Base-by-base conservation (phyloP, 2,329 filamentous ascomycete species). In the Huntiella omanensis region DNA sequence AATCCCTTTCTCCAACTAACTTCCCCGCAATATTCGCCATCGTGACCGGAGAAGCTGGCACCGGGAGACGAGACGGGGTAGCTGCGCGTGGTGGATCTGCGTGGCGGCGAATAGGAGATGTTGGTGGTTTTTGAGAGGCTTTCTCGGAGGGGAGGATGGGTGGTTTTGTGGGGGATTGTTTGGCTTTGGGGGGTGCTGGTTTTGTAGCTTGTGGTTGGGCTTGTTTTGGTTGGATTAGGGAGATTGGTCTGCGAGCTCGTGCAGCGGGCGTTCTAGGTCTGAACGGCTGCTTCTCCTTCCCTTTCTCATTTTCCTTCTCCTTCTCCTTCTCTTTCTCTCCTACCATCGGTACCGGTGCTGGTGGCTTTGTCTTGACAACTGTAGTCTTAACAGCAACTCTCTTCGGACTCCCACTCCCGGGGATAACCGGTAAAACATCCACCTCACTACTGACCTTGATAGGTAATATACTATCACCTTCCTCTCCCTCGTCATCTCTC, bases 211-310 rank as follows among this genome's bases (percentile, higher is more conserved):
- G 22, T 6, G 22, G 28, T 46, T 42, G 7, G 43, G 33, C 7
- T 33, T 39, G 43, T 49, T 49, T 34, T 46, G 43, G 3, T 39
- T 49, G 47, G 40, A 46, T 46, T 2, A 46, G 48, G 28, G 44
- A 46, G 17, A 46, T 46, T n/a, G 48, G 40, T 11, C 44, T 34
- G 10, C 48, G 35, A 11, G 48, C 28, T 12, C 46, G 46, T 16
- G 44, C 40, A 4, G 40, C 48, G 15, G 48, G 48, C 13, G 48
- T 49, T 46, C 43, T 49, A 46, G 48, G 48, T 41, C 44, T 45
- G 8, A 28, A 32, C n/a, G 19, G 15, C 15, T 43, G 40, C 22
- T 42, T 43, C 4, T 13, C 22, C 8, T 28, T 28, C 22, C 8
- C 22, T 28, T 28, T 28, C 6, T 28, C n/a, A n/a, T n/a, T n/a